These are phyloP conservation scores for Neopestalotiopsis clavispora DNA, from an alignment of 2,329 filamentous ascomycete genomes.

Conservation along the genomic window DNA sequence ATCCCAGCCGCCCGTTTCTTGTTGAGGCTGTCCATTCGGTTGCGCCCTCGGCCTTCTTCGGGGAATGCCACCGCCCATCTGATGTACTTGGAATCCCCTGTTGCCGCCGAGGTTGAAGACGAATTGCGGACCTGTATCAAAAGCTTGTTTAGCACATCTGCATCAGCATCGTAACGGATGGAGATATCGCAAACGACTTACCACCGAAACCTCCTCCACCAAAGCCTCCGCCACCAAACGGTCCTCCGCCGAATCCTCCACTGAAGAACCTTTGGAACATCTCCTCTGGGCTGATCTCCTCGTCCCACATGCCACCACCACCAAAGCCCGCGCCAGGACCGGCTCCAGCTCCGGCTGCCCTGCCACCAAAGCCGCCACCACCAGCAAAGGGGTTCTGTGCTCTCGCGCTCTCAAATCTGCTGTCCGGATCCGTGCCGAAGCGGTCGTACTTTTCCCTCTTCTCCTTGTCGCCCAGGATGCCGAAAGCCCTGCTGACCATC, in stretches of 20 bases:
- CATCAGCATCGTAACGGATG: constrained; percentile 13
- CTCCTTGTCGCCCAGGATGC: constrained; percentile 89
- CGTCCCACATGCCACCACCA: constrained; percentile 73
- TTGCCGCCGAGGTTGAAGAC: constrained; percentile 95
- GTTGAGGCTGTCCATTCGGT: constrained; percentile 53
- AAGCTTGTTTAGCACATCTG: constrained; percentile 45
- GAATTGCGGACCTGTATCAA: constrained; percentile 84
- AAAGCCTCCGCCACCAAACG: constrained; percentile 59
- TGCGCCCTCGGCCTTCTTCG: constrained; percentile 73
- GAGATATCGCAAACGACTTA: neutral
- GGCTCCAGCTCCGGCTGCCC: constrained; percentile 41
- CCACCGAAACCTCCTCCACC: neutral
- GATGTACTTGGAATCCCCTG: constrained; percentile 90
- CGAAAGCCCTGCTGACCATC: constrained; percentile 93
- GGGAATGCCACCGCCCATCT: constrained; percentile 84
- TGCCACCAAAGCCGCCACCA: constrained; percentile 38
- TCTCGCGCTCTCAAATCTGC: constrained; percentile 73
- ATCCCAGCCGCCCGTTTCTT: constrained; percentile 57
- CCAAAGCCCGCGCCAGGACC: constrained; percentile 51
- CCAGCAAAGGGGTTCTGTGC: constrained; percentile 68
- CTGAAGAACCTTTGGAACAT: constrained; percentile 98
- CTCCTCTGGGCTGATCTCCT: constrained; percentile 95
- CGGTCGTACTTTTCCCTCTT: constrained; percentile 89
- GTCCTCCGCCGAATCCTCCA: constrained; percentile 69
- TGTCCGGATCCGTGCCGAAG: constrained; percentile 92